phyloP scores from a whole-genome alignment of 2,329 filamentous ascomycete genomes.

The Claviceps capensis region DNA sequence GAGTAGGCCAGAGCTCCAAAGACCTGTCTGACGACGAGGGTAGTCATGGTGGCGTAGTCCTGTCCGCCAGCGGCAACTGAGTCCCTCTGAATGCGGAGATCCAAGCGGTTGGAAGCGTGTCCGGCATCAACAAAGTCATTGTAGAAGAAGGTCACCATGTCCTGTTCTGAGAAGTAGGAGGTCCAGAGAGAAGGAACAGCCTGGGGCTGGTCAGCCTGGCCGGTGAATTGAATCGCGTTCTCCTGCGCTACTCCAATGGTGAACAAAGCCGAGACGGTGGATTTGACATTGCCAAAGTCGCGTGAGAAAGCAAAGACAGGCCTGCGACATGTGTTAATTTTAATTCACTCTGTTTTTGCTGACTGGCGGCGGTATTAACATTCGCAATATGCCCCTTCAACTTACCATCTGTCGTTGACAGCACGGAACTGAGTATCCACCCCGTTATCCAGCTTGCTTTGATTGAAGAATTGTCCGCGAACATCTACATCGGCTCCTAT shows the following conservation, averaged over 20 bases:
- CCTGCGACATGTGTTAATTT: constrained; percentile 18
- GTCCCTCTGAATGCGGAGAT: constrained; percentile 53
- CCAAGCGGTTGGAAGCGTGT: constrained; percentile 47
- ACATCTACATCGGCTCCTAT: constrained; percentile 54
- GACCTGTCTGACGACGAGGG: constrained; percentile 66
- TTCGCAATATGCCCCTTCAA: constrained; percentile 3
- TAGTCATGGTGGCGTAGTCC: constrained; percentile 63
- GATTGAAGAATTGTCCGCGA: constrained; percentile 50
- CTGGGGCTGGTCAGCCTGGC: constrained; percentile 44
- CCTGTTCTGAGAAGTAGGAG: constrained; percentile 48
- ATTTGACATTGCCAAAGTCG: constrained; percentile 35
- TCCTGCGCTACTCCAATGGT: constrained; percentile 68
- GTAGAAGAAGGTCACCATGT: constrained; percentile 61
- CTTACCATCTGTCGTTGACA: constrained; percentile 21
- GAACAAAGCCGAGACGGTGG: constrained; percentile 42
- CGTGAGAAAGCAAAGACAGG: constrained; percentile 71
- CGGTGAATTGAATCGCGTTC: constrained; percentile 62
- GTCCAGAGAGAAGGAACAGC: constrained; percentile 65
- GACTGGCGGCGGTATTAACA: too few species aligned
- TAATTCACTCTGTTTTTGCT: too few species aligned
- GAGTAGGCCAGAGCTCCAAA: constrained; percentile 66
- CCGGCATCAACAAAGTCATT: constrained; percentile 53
- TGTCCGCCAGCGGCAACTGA: constrained; percentile 53
- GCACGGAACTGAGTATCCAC: constrained; percentile 47
- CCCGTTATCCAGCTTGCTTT: constrained; percentile 47